Evolutionary conservation across 1,284 basidiomycete species (phyloP).

Genomic region (Leccinum fallax): DNA sequence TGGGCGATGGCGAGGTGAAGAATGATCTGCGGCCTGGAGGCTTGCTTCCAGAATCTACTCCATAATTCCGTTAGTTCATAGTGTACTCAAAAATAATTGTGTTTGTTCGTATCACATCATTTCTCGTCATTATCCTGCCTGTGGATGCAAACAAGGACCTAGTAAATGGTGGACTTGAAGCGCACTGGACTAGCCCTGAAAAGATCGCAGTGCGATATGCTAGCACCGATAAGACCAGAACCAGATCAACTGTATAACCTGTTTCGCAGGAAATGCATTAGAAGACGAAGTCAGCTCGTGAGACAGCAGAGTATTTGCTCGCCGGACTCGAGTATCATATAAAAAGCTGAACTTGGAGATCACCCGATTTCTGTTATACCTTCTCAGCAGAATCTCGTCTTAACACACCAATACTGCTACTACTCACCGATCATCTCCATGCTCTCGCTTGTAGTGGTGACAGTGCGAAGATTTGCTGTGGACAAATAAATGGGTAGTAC

Average conservation of each 20-base stretch:
- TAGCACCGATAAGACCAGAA: background rate
- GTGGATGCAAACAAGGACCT: background rate
- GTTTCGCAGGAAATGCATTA: background rate
- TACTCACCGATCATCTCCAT: background rate
- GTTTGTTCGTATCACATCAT: background rate
- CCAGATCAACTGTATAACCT: background rate
- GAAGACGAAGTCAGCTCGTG: background rate
- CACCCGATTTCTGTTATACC: background rate
- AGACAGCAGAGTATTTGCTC: background rate
- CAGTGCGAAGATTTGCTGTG: background rate
- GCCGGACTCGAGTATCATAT: background rate
- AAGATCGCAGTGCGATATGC: background rate
- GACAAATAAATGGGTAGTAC: background rate
- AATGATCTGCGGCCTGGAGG: background rate
- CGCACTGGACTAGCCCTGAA: background rate
- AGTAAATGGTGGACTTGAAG: background rate
- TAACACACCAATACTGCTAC: background rate
- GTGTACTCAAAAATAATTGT: background rate
- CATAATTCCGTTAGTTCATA: background rate
- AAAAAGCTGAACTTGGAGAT: background rate
- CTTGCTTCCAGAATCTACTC: background rate
- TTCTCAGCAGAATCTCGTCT: background rate
- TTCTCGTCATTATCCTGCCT: background rate
- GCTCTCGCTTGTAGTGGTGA: background rate
- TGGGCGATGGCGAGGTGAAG: background rate